Percentiles rank a stretch among this genome's conserved stretches.
Conservation (phyloP, 805 yeast genomes). For the Candida tibetensis region DNA sequence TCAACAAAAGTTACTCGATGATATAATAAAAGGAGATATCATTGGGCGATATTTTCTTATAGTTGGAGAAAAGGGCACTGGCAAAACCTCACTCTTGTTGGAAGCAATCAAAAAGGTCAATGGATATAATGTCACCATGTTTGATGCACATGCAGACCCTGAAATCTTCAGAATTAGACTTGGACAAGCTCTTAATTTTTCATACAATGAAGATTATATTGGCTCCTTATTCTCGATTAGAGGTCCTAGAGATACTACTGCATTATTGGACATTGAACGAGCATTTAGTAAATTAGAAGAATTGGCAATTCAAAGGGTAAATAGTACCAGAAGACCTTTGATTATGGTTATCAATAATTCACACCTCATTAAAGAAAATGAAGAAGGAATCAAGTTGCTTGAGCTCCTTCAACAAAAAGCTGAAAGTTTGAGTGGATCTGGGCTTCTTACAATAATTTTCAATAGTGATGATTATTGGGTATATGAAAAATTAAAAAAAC, state of each 20-base stretch:
- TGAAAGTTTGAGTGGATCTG: slow-evolving; percentile 70
- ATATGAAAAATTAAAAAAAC: slow-evolving; percentile 66
- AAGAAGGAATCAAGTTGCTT: slow-evolving; percentile 65
- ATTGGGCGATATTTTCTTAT: slow-evolving; percentile 68
- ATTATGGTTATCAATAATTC: slow-evolving; percentile 70
- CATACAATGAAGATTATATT: slow-evolving; percentile 76
- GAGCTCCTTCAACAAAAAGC: slow-evolving; percentile 83
- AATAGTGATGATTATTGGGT: slow-evolving; percentile 87
- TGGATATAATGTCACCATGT: slow-evolving; percentile 62
- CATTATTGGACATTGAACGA: slow-evolving; percentile 75
- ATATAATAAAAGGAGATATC: slow-evolving; percentile 60
- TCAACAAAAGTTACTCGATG: slow-evolving; percentile 63
- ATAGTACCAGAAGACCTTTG: slow-evolving; percentile 49
- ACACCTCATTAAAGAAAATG: slow-evolving; percentile 73
- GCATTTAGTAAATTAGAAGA: slow-evolving; percentile 75
- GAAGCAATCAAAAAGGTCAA: slow-evolving; percentile 65
- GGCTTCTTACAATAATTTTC: slow-evolving; percentile 66
- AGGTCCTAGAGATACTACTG: slow-evolving; percentile 85
- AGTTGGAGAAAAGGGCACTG: slow-evolving; percentile 86
- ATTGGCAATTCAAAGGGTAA: slow-evolving; percentile 55
- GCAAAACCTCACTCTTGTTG: slow-evolving; percentile 72
- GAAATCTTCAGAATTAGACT: slow-evolving; percentile 75
- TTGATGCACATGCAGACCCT: slow-evolving; percentile 85
- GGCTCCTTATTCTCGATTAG: slow-evolving; percentile 77
- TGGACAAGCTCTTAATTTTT: slow-evolving; percentile 72